A percentile compares a stretch with the other conserved stretches of the same genome.
phyloP scores from a whole-genome alignment of 129 eudicot genomes.

The Helichrysum umbraculigerum region DNA sequence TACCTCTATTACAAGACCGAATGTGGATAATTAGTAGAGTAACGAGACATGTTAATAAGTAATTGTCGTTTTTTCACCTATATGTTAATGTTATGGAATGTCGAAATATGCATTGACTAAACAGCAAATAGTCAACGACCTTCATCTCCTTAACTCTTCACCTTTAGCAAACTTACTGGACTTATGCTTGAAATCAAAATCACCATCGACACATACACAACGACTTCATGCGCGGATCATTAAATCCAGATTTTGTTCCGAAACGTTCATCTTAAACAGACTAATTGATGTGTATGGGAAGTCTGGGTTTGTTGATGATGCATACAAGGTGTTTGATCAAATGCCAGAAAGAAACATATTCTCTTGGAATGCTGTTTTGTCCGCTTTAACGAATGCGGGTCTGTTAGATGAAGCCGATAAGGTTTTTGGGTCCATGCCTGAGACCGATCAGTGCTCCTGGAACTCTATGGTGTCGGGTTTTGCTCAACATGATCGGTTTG shows the following conservation, averaged over 20 bases:
- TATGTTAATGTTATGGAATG: constrained; percentile 14
- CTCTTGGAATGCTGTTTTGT: constrained; percentile 44
- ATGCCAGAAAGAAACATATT: constrained; percentile 40
- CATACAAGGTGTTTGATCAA: constrained; percentile 39
- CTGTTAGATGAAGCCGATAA: constrained; percentile 34
- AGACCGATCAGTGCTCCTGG: constrained; percentile 46
- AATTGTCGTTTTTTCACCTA: neutral
- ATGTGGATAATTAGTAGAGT: too few species aligned
- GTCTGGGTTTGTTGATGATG: constrained; percentile 24
- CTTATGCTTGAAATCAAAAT: constrained; percentile 31
- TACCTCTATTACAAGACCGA: too few species aligned
- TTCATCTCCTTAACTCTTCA: constrained; percentile 29
- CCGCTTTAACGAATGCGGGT: constrained; percentile 29
- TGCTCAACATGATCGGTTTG: constrained; percentile 32
- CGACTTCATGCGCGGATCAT: constrained; percentile 34
- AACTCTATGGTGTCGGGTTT: constrained; percentile 47
- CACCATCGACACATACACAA: constrained; percentile 27
- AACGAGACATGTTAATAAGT: too few species aligned
- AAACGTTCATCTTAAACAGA: constrained; percentile 41
- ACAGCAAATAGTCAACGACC: constrained; percentile 5
- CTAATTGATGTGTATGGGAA: constrained; percentile 39
- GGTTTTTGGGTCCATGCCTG: constrained; percentile 32
- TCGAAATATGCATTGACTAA: constrained; percentile 29
- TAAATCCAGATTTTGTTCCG: constrained; percentile 33
- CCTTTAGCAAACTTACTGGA: constrained; percentile 36